Evolutionary conservation across 805 yeast species (phyloP), one percentile per base, ranked within the genome.

Genomic region (Metahyphopichia silvanorum): DNA sequence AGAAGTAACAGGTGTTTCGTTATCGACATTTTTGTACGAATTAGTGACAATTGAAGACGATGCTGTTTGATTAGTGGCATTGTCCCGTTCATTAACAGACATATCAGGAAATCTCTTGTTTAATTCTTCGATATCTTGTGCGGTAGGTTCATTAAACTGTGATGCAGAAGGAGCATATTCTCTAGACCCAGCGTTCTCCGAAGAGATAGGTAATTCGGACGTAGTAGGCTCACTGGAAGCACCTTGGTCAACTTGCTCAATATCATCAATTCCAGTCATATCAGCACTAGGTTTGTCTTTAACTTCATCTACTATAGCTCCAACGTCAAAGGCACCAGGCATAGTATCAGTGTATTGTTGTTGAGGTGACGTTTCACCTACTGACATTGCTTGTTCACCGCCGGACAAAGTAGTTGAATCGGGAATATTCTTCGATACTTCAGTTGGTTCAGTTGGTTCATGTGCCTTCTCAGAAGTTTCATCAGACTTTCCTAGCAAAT

Each of bases 1-100:
- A 27, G 79, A 55, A 32, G 75, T 71, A 14, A 69, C 59, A 1
- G 75, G 74, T 1, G 79, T 72, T 33, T 69, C 72, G 12, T 43
- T 51, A 3, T 49, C 47, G 1, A 44, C 46, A 17, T 46, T 49
- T 29, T 47, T 47, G 35, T 46, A 52, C 3, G 44, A 46, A 12
- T 50, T 57, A 6, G 66, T 53, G 6, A 50, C 44, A 14, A 49
- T 59, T n/a, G 63, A 53, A 12, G 71, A 66, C 4, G 56, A 43
- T 2, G 62, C 53, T 15, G 69, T 64, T 9, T 62, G 45, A 21
- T 43, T 53, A n/a, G 55, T 53, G 8, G 29, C 42, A 15, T 27
- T 30, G 14, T 37, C 53, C 15, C 46, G 47, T n/a, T n/a, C n/a
- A 16, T 60, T 60, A 1, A 51, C 43, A 11, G 63, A 58, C 9